Evolutionary conservation across 257 asterid genomes (phyloP).

Genomic region (Agastache rugosa): DNA sequence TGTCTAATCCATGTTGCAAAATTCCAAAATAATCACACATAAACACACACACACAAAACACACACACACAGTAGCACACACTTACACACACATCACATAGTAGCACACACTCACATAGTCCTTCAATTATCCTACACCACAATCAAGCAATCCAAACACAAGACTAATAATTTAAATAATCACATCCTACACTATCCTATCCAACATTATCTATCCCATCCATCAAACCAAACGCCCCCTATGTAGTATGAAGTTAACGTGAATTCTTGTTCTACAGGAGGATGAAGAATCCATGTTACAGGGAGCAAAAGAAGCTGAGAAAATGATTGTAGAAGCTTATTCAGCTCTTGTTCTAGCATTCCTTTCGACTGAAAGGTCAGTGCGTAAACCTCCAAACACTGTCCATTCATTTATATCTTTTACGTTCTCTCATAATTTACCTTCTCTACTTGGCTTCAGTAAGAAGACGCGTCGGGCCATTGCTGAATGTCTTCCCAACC

Average conservation of each 20-base stretch:
- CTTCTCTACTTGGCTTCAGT: conserved; percentile 53
- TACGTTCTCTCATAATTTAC: conserved; percentile 3
- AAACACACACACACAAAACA: too few species aligned
- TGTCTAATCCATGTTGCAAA: too few species aligned
- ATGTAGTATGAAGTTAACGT: not conserved
- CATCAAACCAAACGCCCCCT: too few species aligned
- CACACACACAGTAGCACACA: too few species aligned
- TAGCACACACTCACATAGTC: too few species aligned
- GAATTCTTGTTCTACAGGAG: conserved; percentile 57
- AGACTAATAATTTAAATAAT: too few species aligned
- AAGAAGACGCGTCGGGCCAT: conserved; percentile 63
- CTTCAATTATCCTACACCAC: too few species aligned
- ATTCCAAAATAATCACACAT: too few species aligned
- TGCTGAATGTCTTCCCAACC: conserved; percentile 70
- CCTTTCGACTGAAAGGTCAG: conserved; percentile 92
- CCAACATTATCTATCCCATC: too few species aligned
- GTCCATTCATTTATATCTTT: conserved; percentile 13
- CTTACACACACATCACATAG: too few species aligned
- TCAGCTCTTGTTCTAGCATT: conserved; percentile 97
- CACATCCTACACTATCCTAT: too few species aligned
- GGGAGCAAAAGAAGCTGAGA: conserved; percentile 96
- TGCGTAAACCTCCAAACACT: not conserved
- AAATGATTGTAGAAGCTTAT: conserved; percentile 97
- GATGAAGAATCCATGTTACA: conserved; percentile 82
- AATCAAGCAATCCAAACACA: too few species aligned